Percentiles rank a stretch among this genome's conserved stretches.
phyloP scores from a whole-genome alignment of 2,329 filamentous ascomycete species.

The Paecilomyces variotii region DNA sequence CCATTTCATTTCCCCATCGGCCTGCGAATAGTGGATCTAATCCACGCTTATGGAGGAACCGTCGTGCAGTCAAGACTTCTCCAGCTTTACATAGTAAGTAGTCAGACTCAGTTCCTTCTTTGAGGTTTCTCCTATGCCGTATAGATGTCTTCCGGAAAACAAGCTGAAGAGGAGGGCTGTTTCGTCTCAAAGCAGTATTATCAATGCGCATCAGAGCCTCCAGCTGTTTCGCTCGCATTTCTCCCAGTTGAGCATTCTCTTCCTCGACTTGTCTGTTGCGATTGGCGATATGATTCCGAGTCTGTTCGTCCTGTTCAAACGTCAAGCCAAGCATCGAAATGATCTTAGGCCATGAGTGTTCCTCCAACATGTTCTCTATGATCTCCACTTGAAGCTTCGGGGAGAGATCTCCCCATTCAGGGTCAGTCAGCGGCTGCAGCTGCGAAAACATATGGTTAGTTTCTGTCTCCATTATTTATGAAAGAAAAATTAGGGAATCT shows the following conservation, averaged over 20 bases:
- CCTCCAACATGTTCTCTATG: slow-evolving; percentile 21
- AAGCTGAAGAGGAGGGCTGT: slow-evolving; percentile 17
- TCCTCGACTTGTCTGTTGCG: slow-evolving; percentile 18
- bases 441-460: background rate
- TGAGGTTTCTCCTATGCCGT: slow-evolving; percentile 9
- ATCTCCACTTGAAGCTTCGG: slow-evolving; percentile 28
- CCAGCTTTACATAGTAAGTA: slow-evolving; percentile 21
- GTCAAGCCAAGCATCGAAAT: slow-evolving; percentile 19
- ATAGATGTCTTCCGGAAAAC: slow-evolving; percentile 19
- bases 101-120: slow-evolving; percentile 8
- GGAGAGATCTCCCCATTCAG: slow-evolving; percentile 26
- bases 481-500: background rate
- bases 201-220: slow-evolving; percentile 23
- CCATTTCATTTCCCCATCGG: slow-evolving; percentile 23
- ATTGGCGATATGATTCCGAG: slow-evolving; percentile 9
- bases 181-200: slow-evolving; percentile 17
- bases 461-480: background rate
- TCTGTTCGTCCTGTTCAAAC: slow-evolving; percentile 11
- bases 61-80: slow-evolving; percentile 24
- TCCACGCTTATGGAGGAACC: slow-evolving; percentile 20
- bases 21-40: slow-evolving; percentile 24
- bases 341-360: slow-evolving; percentile 12
- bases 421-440: slow-evolving; percentile 6
- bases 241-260: slow-evolving; percentile 20
- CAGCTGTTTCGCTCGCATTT: slow-evolving; percentile 30